Conservation (phyloP, 2,329 filamentous ascomycete genomes). For the Ascochyta lentis region DNA sequence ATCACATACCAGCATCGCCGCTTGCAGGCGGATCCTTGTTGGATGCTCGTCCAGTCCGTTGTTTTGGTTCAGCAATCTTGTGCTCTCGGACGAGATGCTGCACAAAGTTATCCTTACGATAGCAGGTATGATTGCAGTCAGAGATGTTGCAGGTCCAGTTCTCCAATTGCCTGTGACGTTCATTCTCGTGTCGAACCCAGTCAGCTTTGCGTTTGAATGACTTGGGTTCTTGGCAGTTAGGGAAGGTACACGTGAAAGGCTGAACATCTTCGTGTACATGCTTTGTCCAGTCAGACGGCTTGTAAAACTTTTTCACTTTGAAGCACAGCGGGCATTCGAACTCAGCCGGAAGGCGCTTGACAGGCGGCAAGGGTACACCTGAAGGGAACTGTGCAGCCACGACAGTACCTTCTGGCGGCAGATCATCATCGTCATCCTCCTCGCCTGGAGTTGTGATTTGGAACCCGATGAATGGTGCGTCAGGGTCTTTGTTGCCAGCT, state of each 20-base stretch:
- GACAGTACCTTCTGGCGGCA: constrained; percentile 70
- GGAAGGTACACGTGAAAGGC: constrained; percentile 91
- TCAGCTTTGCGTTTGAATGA: constrained; percentile 96
- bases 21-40: constrained; percentile 38
- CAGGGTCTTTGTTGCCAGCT: constrained; percentile 65
- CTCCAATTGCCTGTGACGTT: constrained; percentile 86
- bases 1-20: constrained; percentile 35
- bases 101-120: constrained; percentile 88
- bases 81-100: constrained; percentile 93
- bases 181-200: constrained; percentile 94
- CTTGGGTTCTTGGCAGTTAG: constrained; percentile 80
- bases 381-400: constrained; percentile 76
- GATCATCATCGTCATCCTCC: constrained; percentile 71
- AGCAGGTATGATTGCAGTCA: constrained; percentile 83
- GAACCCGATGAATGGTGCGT: constrained; percentile 62
- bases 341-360: constrained; percentile 77
- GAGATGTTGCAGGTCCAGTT: constrained; percentile 87
- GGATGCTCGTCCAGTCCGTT: constrained; percentile 67
- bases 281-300: constrained; percentile 96
- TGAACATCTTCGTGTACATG: constrained; percentile 94
- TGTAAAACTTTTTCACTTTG: constrained; percentile 81
- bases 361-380: constrained; percentile 83
- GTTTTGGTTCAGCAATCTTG: constrained; percentile 81
- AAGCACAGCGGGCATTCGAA: constrained; percentile 93
- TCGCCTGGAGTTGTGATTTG: constrained; percentile 62